Evolutionary conservation across 2,329 filamentous ascomycete species (phyloP).

Genomic region (Pseudogymnoascus sp.): DNA sequence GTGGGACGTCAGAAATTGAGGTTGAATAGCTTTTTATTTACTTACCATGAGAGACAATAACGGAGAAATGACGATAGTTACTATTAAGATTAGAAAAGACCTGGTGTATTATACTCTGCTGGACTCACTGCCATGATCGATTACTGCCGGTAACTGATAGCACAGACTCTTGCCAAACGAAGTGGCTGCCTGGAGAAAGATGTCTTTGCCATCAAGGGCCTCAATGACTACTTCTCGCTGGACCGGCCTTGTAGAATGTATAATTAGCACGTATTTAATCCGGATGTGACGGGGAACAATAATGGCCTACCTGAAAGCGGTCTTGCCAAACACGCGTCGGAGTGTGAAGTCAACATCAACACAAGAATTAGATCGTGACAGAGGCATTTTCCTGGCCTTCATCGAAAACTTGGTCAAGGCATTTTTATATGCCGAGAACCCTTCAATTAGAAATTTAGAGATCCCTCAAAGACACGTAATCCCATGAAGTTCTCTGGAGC

Average conservation of each 20-base stretch:
- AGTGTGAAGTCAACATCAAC: constrained; percentile 70
- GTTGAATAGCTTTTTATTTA: background rate
- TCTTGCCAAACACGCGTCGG: constrained; percentile 66
- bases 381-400: constrained; percentile 35
- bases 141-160: constrained; percentile 84
- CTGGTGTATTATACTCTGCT: background rate
- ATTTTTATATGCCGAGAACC: background rate
- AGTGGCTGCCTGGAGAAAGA: constrained; percentile 86
- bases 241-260: constrained; percentile 30
- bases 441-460: background rate
- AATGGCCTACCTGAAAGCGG: constrained; percentile 56
- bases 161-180: constrained; percentile 91
- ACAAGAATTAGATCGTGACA: constrained; percentile 43
- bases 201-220: constrained; percentile 76
- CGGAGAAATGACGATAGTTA: constrained; percentile 86
- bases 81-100: constrained; percentile 38
- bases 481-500: background rate
- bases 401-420: background rate
- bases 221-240: constrained; percentile 85
- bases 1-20: constrained; percentile 13
- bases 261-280: too few relatives aligned
- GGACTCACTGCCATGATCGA: constrained; percentile 71
- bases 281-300: background rate
- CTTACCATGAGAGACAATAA: constrained; percentile 80
- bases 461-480: background rate